phyloP scores from a whole-genome alignment of 2,329 filamentous ascomycete species.

The Aspergillus sp. region DNA sequence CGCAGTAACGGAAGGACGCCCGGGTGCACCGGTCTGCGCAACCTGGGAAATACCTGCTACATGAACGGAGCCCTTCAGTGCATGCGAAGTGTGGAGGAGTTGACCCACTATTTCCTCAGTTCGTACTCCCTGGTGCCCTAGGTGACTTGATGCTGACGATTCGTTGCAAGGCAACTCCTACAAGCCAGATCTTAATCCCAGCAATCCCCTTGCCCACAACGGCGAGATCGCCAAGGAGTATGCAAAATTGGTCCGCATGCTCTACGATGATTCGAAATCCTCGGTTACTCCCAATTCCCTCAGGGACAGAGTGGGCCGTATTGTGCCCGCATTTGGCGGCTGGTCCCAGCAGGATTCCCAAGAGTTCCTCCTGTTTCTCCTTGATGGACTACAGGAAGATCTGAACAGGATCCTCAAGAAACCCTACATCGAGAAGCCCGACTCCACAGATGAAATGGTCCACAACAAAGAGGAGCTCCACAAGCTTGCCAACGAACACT shows the following conservation, averaged over 20 bases:
- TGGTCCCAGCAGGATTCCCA: constrained; percentile 97
- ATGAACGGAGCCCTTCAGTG: constrained; percentile 98
- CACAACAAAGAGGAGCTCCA: constrained; percentile 69
- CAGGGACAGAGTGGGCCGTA: constrained; percentile 71
- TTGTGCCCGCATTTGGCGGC: constrained; percentile 81
- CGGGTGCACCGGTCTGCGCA: constrained; percentile 75
- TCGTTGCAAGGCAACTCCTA: constrained; percentile 49
- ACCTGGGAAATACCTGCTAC: constrained; percentile 95
- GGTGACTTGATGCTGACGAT: constrained; percentile 7
- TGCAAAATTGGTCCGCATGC: constrained; percentile 61
- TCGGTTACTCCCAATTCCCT: constrained; percentile 72
- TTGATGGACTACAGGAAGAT: constrained; percentile 92
- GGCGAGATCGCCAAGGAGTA: constrained; percentile 84
- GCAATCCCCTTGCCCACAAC: constrained; percentile 76
- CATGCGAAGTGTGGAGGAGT: constrained; percentile 82
- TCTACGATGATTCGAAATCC: constrained; percentile 62
- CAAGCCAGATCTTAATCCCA: constrained; percentile 69
- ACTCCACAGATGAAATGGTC: constrained; percentile 94
- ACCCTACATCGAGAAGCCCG: constrained; percentile 93
- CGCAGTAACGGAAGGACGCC: constrained; percentile 59
- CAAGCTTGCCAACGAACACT: constrained; percentile 77
- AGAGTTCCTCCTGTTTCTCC: constrained; percentile 87
- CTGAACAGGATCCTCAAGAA: constrained; percentile 90
- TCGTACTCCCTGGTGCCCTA: constrained; percentile 6
- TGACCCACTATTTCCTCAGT: constrained; percentile 81